A percentile compares a stretch with the other conserved stretches of the same genome.
Evolutionary conservation across 805 yeast species (phyloP).

Genomic region (Candida vaughaniae): DNA sequence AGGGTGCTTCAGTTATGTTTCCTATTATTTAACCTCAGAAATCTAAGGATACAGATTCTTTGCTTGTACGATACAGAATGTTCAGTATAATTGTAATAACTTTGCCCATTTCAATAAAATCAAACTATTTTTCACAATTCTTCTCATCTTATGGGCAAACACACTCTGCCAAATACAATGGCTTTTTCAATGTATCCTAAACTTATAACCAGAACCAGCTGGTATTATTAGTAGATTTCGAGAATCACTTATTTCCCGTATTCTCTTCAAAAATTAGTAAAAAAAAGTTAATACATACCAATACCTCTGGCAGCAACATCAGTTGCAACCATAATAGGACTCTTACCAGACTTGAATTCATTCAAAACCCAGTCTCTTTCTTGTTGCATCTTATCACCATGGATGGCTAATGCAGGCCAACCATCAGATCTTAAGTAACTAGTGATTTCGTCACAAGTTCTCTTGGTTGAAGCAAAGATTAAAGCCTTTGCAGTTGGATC

Average conservation of each 20-base stretch:
- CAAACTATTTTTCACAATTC: not conserved
- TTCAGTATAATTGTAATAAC: too few relatives aligned
- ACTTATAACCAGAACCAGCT: conserved; percentile 6
- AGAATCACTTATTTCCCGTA: conserved; percentile 2
- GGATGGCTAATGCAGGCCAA: conserved; percentile 98
- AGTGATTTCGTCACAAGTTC: conserved; percentile 96
- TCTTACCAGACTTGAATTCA: conserved; percentile 89
- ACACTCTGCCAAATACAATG: not conserved
- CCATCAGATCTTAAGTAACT: conserved; percentile 91
- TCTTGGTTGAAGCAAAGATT: conserved; percentile 94
- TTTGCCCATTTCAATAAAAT: too few relatives aligned
- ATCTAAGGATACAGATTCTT: not conserved
- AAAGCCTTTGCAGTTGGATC: conserved; percentile 74
- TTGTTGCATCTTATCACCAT: conserved; percentile 96
- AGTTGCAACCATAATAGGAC: conserved; percentile 98
- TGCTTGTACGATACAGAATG: not conserved
- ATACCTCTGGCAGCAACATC: conserved; percentile 99
- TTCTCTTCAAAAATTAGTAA: conserved; percentile 1
- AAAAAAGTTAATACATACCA: conserved; percentile 64
- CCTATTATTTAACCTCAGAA: not conserved
- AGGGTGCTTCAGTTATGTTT: not conserved
- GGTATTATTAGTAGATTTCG: conserved; percentile 7
- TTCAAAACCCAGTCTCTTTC: conserved; percentile 98
- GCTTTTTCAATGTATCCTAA: conserved; percentile 9
- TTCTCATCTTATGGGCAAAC: not conserved